Base-by-base conservation (phyloP, 2,329 filamentous ascomycete species). In the Neobulgaria alba region DNA sequence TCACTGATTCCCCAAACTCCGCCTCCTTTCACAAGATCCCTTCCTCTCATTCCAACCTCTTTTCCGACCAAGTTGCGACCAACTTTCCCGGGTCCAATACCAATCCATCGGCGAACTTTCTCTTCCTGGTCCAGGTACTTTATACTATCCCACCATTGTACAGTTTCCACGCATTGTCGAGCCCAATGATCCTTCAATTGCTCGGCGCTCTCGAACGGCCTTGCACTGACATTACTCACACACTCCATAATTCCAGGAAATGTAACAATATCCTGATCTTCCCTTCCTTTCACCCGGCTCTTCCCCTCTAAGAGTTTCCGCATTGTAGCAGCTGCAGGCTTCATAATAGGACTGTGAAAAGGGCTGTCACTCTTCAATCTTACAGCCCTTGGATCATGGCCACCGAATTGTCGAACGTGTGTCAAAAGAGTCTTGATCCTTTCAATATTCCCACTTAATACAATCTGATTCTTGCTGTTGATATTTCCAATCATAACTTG, bases 401-500 rank as follows among this genome's bases (percentile, higher is more conserved):
- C 89, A 8, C 86, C 77, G 59, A 95, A 95, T 59, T 93, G 86
- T 38, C 88, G 72, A 43, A 96, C 72, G 59, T 95, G 88, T 9
- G 85, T 79, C 39, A 95, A 68, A 14, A 95, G 76, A 42, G 80
- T 82, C 55, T 78, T 80, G 61, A 95, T 95, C 52, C 79, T 74
- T 54, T 82, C 80, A 39, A 95, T 81, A 62, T 80, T 90, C 26
- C 90, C 90, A 58, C 85, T 92, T 38, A 96, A 70, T 38, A 95
- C 90, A 55, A 96, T 94, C 66, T 96, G 90, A 60, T 95, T 95
- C 67, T 88, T 92, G 61, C 82, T 86, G 66, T 96, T 96, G 65
- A 94, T 79, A 63, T 96, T 95, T 45, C 88, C 90, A 53, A 96
- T 88, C 51, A 83, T 69, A 37, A 95, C 89, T 62, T 94, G 85